Evolutionary conservation across 1,139 yeast genomes (phyloP).

Genomic region (Yamadazyma conglobata): DNA sequence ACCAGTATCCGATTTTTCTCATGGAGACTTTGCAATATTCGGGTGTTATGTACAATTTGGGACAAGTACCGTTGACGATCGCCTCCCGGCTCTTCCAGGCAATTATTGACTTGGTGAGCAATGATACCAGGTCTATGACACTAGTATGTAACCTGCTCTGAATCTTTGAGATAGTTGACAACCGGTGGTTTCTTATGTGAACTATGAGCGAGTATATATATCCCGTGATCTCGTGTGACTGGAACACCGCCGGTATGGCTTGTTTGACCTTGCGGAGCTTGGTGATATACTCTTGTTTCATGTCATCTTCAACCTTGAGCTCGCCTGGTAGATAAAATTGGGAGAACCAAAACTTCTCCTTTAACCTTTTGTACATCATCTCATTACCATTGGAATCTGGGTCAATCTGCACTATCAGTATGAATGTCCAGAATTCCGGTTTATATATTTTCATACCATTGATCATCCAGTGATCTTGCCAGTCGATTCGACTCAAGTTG

Average conservation of each 20-base stretch:
- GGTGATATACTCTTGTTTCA: neutral
- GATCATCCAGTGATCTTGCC: constrained; percentile 10
- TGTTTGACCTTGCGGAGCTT: constrained; percentile 1
- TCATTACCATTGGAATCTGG: neutral
- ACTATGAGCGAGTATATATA: constrained; percentile 40
- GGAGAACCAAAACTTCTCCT: constrained; percentile 39
- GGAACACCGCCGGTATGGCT: constrained; percentile 20
- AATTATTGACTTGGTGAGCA: constrained; percentile 28
- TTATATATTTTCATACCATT: constrained; percentile 15
- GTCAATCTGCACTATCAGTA: constrained; percentile 12
- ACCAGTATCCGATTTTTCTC: constrained; percentile 45
- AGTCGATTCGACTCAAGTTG: constrained; percentile 16
- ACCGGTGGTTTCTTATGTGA: constrained; percentile 38
- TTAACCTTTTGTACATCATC: constrained; percentile 27
- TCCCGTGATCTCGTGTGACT: constrained; percentile 35
- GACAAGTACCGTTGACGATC: neutral
- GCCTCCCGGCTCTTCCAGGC: constrained; percentile 20
- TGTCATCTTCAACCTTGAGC: neutral
- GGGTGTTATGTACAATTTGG: constrained; percentile 34
- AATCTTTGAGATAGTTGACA: constrained; percentile 38
- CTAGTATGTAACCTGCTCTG: constrained; percentile 34
- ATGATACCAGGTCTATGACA: constrained; percentile 26
- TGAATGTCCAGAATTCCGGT: constrained; percentile 24
- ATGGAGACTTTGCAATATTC: constrained; percentile 38
- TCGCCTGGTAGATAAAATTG: constrained; percentile 7